These are phyloP conservation scores for Rhodotorula sp. DNA, from an alignment of 1,284 basidiomycete species.

Conservation along the genomic window DNA sequence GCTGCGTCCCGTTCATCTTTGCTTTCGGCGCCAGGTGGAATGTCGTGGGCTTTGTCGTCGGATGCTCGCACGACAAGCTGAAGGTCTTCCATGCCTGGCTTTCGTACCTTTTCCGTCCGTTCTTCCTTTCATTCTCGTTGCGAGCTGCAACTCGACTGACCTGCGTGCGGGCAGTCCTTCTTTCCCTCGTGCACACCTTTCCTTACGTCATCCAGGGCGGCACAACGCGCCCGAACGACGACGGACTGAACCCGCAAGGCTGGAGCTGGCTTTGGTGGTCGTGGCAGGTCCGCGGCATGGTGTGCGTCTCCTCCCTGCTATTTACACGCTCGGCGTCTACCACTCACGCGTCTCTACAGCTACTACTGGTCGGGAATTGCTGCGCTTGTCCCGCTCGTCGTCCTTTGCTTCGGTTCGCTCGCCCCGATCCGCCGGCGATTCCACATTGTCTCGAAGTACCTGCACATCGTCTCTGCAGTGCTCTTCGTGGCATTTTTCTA, in stretches of 20 bases:
- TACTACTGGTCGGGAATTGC: conserved; percentile 54
- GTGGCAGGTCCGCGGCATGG: too few relatives aligned
- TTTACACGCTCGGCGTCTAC: too few relatives aligned
- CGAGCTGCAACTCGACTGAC: too few relatives aligned
- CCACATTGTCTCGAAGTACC: conserved; percentile 55
- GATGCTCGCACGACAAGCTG: conserved; percentile 56
- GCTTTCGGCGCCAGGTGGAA: conserved; percentile 55
- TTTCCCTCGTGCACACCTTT: conserved; percentile 43
- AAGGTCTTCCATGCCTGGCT: conserved; percentile 57
- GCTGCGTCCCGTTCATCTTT: conserved; percentile 44
- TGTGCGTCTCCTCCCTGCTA: too few relatives aligned
- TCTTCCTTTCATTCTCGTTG: conserved; percentile 38
- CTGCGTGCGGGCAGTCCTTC: conserved; percentile 17
- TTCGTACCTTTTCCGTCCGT: conserved; percentile 50
- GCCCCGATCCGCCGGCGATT: conserved; percentile 51
- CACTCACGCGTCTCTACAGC: conserved; percentile 36
- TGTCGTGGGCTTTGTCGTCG: conserved; percentile 53
- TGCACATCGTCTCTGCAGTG: conserved; percentile 48
- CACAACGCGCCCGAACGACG: conserved; percentile 37
- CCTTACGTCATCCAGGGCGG: conserved; percentile 41
- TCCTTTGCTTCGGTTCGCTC: conserved; percentile 50
- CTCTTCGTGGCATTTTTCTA: conserved; percentile 51
- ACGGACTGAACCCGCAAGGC: conserved; percentile 34
- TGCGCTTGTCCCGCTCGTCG: conserved; percentile 52
- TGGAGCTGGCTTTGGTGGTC: too few relatives aligned